These are phyloP conservation scores for Ruellia speciosa DNA, from an alignment of 305 asterid genomes.

Conservation along the genomic window DNA sequence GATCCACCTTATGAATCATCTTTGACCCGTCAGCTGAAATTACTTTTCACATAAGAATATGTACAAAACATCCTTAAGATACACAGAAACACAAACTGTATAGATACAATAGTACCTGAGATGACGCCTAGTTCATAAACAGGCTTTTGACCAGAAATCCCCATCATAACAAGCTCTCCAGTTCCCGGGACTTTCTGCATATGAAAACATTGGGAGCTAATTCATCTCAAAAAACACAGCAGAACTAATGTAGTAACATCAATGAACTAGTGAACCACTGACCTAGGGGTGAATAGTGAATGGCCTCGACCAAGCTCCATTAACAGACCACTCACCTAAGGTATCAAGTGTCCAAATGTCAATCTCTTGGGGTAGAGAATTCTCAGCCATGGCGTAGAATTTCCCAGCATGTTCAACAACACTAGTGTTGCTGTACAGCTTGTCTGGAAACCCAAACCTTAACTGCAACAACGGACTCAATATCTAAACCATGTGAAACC, in stretches of 20 bases:
- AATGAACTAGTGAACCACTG: not conserved
- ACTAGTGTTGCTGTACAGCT: constrained; percentile 37
- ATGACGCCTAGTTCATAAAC: constrained; percentile 34
- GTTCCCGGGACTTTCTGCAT: constrained; percentile 36
- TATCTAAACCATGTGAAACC: not conserved
- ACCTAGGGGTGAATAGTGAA: constrained; percentile 57
- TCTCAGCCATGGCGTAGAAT: constrained; percentile 36
- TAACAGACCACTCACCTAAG: constrained; percentile 28
- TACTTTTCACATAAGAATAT: too few species aligned
- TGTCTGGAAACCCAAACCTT: constrained; percentile 33
- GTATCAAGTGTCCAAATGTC: constrained; percentile 33
- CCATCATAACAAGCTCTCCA: constrained; percentile 37
- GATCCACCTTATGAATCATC: constrained; percentile 34
- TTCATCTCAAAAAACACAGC: too few species aligned
- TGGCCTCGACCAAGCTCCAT: constrained; percentile 34
- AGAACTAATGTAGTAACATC: not conserved
- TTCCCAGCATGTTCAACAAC: constrained; percentile 37
- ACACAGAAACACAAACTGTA: too few species aligned
- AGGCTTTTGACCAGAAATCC: constrained; percentile 30
- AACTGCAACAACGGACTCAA: constrained; percentile 22
- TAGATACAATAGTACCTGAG: constrained; percentile 24
- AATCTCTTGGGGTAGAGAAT: constrained; percentile 35
- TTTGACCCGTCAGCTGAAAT: constrained; percentile 32
- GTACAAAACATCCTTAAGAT: too few species aligned
- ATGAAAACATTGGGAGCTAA: not conserved